Percentiles rank a stretch among this genome's conserved stretches.
phyloP scores from a whole-genome alignment of 169 alveolate species.

The Cryptosporidium bovis region DNA sequence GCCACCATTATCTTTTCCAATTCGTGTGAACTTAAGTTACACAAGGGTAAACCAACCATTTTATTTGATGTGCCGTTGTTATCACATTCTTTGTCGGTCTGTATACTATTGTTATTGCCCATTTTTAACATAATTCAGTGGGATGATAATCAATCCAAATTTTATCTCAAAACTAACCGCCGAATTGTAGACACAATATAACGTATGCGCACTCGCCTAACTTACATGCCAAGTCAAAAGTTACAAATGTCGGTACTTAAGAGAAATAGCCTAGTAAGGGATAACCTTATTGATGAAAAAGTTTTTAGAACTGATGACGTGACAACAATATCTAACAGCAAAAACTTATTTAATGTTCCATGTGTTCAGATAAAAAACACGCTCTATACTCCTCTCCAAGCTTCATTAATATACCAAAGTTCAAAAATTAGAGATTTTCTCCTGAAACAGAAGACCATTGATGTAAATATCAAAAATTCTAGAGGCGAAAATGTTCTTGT shows the following conservation, averaged over 20 bases:
- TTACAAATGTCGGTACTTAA: constrained; percentile 2
- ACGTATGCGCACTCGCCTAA: constrained; percentile 1
- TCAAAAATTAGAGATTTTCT: constrained; percentile 28
- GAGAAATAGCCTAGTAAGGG: not conserved
- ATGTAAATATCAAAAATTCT: constrained; percentile 33
- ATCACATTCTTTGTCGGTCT: not conserved
- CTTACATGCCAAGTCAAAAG: constrained; percentile 19
- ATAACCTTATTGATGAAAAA: constrained; percentile 28
- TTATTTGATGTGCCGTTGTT: too few species aligned
- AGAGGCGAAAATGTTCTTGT: constrained; percentile 35
- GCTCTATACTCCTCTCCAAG: constrained; percentile 49
- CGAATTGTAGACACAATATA: constrained; percentile 26
- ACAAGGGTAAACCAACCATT: not conserved
- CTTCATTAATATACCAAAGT: constrained; percentile 26
- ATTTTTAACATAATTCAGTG: not conserved
- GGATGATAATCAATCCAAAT: not conserved
- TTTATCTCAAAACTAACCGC: constrained; percentile 13
- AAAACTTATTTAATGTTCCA: not conserved
- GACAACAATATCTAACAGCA: not conserved
- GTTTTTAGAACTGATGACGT: constrained; percentile 37
- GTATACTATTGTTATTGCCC: constrained; percentile 39
- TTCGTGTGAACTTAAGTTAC: constrained; percentile 14
- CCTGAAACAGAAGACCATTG: constrained; percentile 6
- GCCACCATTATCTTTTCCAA: constrained; percentile 11
- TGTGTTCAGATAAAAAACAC: constrained; percentile 11